These are phyloP conservation scores for Phylloporus arenicola DNA, from an alignment of 768 basidiomycete species.

Conservation along the genomic window DNA sequence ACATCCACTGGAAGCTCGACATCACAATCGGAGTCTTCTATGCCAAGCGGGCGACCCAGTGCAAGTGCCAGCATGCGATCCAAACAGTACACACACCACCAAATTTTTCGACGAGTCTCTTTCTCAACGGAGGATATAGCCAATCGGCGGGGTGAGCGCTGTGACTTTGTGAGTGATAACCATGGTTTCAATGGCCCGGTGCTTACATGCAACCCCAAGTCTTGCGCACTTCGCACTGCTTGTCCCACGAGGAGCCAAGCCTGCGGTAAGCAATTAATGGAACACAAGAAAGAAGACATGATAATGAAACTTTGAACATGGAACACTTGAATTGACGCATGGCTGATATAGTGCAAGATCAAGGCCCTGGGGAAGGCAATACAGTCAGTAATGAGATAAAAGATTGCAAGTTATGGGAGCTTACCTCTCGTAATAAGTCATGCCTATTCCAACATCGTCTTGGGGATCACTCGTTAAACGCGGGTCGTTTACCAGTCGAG, in stretches of 20 bases:
- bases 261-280: conserved; percentile 89
- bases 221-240: conserved; percentile 84
- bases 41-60: conserved; percentile 80
- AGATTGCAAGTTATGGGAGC: conserved; percentile 17
- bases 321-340: conserved; percentile 74
- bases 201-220: conserved; percentile 87
- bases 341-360: conserved; percentile 87
- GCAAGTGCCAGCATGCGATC: conserved; percentile 91
- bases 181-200: conserved; percentile 1
- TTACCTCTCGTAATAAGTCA: conserved; percentile 86
- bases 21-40: conserved; percentile 88
- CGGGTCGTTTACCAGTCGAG: conserved; percentile 70
- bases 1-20: conserved; percentile 79
- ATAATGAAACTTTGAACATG: conserved; percentile 90
- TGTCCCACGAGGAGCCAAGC: conserved; percentile 92
- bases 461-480: conserved; percentile 54
- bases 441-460: conserved; percentile 82
- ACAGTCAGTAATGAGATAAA: background rate
- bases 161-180: conserved; percentile 14
- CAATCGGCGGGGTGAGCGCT: conserved; percentile 82
- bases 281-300: conserved; percentile 87
- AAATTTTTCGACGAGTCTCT: conserved; percentile 84
- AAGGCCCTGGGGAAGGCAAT: conserved; percentile 53
- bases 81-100: conserved; percentile 91
- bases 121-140: conserved; percentile 70